phyloP scores from a whole-genome alignment of 164 flowering plant genomes.

The Vitis rupestris region DNA sequence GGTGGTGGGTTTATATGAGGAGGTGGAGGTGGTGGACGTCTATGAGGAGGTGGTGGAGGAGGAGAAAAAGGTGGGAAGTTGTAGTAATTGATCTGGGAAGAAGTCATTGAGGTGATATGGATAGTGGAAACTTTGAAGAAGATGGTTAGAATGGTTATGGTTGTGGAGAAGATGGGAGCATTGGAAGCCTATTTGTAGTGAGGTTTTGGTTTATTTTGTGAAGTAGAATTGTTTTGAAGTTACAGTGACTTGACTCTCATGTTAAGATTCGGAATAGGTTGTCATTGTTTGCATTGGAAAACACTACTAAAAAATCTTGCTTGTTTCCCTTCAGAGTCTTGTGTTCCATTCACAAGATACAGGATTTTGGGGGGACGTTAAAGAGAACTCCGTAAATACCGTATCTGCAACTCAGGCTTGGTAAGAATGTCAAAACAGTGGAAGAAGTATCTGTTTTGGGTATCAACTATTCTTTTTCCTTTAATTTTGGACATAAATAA shows the following conservation, averaged over 20 bases:
- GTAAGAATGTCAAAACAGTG: no score
- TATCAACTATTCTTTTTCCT: no score
- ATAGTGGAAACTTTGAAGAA: background rate
- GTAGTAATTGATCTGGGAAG: conserved; percentile 10
- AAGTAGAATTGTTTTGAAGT: conserved; percentile 10
- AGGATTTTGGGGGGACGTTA: background rate
- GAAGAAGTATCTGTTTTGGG: no score
- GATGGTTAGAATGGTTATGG: background rate
- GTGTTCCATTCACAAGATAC: background rate
- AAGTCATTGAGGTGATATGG: conserved; percentile 7
- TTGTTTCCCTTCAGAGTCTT: conserved; percentile 2
- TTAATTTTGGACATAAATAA: no score
- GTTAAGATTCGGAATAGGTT: conserved; percentile 23
- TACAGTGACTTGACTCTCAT: conserved; percentile 38
- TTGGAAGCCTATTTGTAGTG: conserved; percentile 19
- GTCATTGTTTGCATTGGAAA: conserved; percentile 42
- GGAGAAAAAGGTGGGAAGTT: conserved; percentile 18
- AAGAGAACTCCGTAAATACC: no score
- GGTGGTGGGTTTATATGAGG: conserved; percentile 10
- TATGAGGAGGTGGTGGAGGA: background rate
- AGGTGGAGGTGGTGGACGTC: conserved; percentile 5
- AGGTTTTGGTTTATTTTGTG: background rate
- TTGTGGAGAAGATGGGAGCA: background rate
- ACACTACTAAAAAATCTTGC: conserved; percentile 28
- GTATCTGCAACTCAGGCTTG: no score